Percentiles rank a stretch among this genome's conserved stretches.
Evolutionary conservation across 805 yeast genomes (phyloP).

Genomic region (Cyberlindnera japonica): DNA sequence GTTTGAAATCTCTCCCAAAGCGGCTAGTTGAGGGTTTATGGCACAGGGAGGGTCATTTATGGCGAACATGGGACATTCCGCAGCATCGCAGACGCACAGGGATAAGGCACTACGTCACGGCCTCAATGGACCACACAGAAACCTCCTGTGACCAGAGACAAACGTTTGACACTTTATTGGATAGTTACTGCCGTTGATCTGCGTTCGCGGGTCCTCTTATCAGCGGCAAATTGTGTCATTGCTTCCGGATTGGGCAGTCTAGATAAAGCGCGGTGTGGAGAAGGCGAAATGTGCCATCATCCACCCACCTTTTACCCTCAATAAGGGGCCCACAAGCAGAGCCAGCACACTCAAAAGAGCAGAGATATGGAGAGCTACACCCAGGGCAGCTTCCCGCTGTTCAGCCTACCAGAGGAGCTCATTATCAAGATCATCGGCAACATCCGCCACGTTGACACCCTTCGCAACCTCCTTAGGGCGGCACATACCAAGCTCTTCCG

Average conservation of each 20-base stretch:
- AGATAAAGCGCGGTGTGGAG: background rate
- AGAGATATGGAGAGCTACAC: background rate
- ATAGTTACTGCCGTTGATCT: no score
- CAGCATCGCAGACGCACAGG: no score
- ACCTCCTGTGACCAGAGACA: no score
- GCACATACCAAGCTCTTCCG: background rate
- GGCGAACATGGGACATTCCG: no score
- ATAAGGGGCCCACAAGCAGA: background rate
- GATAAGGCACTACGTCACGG: no score
- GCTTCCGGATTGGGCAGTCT: background rate
- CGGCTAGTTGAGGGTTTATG: no score
- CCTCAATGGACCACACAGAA: no score
- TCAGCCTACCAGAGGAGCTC: conserved; percentile 1
- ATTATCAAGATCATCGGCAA: background rate
- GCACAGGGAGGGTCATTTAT: no score
- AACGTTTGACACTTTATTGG: no score
- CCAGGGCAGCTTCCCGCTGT: background rate
- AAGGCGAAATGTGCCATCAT: no score
- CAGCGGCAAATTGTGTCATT: background rate
- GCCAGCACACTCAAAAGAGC: background rate
- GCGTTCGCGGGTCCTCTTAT: no score
- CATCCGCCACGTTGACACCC: conserved; percentile 1
- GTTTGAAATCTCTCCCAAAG: no score
- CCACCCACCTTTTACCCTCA: background rate
- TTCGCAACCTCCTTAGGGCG: background rate